Percentiles rank a stretch among this genome's conserved stretches.
These are phyloP conservation scores for Metschnikowia peoriensis DNA, from an alignment of 805 yeast species.

Conservation along the genomic window DNA sequence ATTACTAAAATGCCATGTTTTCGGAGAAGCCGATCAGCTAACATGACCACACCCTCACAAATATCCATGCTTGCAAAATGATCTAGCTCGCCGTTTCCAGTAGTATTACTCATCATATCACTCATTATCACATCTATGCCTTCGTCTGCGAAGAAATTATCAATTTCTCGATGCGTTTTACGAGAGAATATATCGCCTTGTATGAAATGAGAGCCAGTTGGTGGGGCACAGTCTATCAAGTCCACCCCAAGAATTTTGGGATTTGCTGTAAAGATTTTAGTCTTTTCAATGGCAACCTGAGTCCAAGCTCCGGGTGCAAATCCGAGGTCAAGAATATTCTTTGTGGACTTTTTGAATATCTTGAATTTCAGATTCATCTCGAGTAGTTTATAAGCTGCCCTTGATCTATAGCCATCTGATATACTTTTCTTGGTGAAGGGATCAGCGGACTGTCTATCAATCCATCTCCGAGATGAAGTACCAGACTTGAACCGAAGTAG, in stretches of 20 bases:
- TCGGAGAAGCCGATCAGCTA: constrained; percentile 68
- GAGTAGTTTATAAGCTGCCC: constrained; percentile 88
- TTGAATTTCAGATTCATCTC: constrained; percentile 68
- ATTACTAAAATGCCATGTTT: constrained; percentile 75
- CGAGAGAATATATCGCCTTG: constrained; percentile 41
- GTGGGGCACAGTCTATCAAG: constrained; percentile 35
- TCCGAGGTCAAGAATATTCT: constrained; percentile 74
- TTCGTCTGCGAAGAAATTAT: constrained; percentile 45
- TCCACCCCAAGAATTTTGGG: constrained; percentile 29
- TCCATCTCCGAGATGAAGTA: constrained; percentile 51
- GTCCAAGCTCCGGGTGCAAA: constrained; percentile 36
- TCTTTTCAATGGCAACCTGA: constrained; percentile 25
- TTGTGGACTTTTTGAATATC: constrained; percentile 51
- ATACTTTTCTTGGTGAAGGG: constrained; percentile 65
- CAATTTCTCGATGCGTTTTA: constrained; percentile 55
- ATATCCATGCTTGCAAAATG: constrained; percentile 85
- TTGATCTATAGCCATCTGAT: constrained; percentile 59
- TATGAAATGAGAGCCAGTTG: constrained; percentile 35
- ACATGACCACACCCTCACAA: constrained; percentile 84
- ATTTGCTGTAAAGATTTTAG: constrained; percentile 1
- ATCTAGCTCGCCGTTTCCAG: constrained; percentile 78
- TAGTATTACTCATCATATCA: constrained; percentile 89
- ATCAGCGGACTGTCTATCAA: constrained; percentile 67
- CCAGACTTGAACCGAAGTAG: constrained; percentile 14
- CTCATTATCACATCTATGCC: constrained; percentile 51